These are phyloP conservation scores for Plasmodium reichenowi DNA, from an alignment of 169 alveolate genomes.

Conservation along the genomic window DNA sequence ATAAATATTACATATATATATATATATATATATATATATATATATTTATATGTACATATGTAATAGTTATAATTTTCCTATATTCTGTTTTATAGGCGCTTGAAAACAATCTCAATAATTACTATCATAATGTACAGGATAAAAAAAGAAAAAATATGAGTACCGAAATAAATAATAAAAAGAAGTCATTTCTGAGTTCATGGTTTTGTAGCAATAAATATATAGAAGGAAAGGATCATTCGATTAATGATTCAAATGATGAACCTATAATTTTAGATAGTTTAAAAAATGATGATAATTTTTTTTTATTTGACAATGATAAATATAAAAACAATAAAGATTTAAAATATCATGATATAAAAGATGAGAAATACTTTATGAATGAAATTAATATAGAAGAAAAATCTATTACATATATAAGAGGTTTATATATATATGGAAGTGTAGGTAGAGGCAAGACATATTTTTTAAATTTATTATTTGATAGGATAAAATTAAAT, in stretches of 20 bases:
- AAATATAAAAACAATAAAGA: background rate
- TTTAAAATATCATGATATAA: slow-evolving; percentile 14
- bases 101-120: slow-evolving; percentile 53
- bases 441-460: slow-evolving; percentile 89
- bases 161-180: slow-evolving; percentile 14
- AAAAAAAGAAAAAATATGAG: no score
- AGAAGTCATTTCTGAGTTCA: slow-evolving; percentile 31
- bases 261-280: slow-evolving; percentile 4
- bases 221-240: background rate
- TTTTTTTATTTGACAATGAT: slow-evolving; percentile 30
- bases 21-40: no score
- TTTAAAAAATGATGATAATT: slow-evolving; percentile 35
- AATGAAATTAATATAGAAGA: background rate
- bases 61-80: background rate
- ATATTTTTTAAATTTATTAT: slow-evolving; percentile 82
- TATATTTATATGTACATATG: slow-evolving; percentile 1
- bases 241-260: slow-evolving; percentile 1
- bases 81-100: slow-evolving; percentile 25
- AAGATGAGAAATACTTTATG: slow-evolving; percentile 21
- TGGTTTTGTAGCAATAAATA: slow-evolving; percentile 22
- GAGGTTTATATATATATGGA: slow-evolving; percentile 82
- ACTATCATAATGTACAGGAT: slow-evolving; percentile 13
- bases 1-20: no score
- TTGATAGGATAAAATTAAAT: slow-evolving; percentile 61
- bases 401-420: slow-evolving; percentile 34